Evolutionary conservation across 306 rosid species (phyloP).

Genomic region (Begonia loranthoides): DNA sequence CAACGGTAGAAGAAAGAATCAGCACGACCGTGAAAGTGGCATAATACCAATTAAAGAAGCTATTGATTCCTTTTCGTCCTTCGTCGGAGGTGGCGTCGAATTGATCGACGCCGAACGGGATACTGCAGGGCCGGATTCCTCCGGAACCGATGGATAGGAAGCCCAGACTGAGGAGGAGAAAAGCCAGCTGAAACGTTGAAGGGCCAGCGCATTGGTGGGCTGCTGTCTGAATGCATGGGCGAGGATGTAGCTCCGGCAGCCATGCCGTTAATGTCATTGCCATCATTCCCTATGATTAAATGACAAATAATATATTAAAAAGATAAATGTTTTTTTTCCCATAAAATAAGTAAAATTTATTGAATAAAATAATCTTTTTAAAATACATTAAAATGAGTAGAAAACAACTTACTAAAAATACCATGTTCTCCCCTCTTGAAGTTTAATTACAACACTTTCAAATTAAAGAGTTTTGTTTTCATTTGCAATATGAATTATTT

Average conservation of each 20-base stretch:
- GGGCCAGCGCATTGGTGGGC: conserved; percentile 32
- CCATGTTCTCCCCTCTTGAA: too few relatives aligned
- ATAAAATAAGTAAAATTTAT: too few relatives aligned
- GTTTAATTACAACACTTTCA: too few relatives aligned
- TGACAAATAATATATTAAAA: neutral
- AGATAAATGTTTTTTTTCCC: too few relatives aligned
- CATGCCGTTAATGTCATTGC: conserved; percentile 48
- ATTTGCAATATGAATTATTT: too few relatives aligned
- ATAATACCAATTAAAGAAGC: conserved; percentile 68
- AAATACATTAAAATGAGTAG: too few relatives aligned
- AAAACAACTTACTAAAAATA: too few relatives aligned
- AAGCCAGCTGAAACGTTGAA: conserved; percentile 17
- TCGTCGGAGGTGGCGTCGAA: conserved; percentile 46
- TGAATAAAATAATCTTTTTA: too few relatives aligned
- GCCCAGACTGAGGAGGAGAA: conserved; percentile 31
- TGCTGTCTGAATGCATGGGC: conserved; percentile 23
- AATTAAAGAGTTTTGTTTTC: too few relatives aligned
- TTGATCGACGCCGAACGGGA: conserved; percentile 80
- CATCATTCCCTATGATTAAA: conserved; percentile 47
- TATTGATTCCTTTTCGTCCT: conserved; percentile 44
- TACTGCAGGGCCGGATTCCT: conserved; percentile 75
- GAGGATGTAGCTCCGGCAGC: conserved; percentile 54
- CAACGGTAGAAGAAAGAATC: conserved; percentile 28
- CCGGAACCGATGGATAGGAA: conserved; percentile 44
- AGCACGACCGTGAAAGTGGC: conserved; percentile 21